Evolutionary conservation across 1,139 yeast genomes (phyloP), one percentile per base, ranked within the genome.

Genomic region (Kodamaea sp.): DNA sequence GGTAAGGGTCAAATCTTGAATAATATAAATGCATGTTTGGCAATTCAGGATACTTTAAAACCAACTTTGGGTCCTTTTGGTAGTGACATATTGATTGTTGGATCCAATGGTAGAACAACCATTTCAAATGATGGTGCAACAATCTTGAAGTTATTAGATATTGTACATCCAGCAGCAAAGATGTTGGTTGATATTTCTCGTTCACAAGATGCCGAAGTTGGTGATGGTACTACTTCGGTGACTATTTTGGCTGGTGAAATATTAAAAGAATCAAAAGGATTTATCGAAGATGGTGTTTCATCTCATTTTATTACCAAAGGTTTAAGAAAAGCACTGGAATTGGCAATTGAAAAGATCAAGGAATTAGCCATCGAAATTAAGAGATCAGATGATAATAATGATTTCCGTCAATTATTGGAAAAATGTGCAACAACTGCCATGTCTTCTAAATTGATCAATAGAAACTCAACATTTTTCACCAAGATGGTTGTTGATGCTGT

Each of bases 101-200:
- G 84, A 31, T 75, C 84, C 22, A 80, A 77, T 53, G 96, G 96
- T 41, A 84, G 79, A 53, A 87, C 97, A 35, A 92, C 97, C 25
- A 90, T 92, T 49, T 89, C 98, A 30, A 92, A 92, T 63, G 99
- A 92, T 60, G 99, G 98, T 44, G 98, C 98, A 37, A 94, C 99
- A 2, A 92, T 92, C 52, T 73, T 92, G 62, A 88, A 85, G 61
- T 73, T 90, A 46, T 70, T 92, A 52, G 98, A 94, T 58, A 95
- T 94, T 43, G 97, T 94, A 24, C 99, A 92, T 59, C 98, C 99
- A 6, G 98, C 98, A 10, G 98, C 98, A 8, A 85, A 86, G 60
- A 84, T 92, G 61, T 70, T 92, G 50, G 98, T 92, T 38, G 99
- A 92, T 61, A 87, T 92, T 44, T 87, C 97, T 9, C 78, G 96